Percentiles rank a stretch among this genome's conserved stretches.
phyloP scores from a whole-genome alignment of 2,329 filamentous ascomycete genomes.

The Zarea fungicola region DNA sequence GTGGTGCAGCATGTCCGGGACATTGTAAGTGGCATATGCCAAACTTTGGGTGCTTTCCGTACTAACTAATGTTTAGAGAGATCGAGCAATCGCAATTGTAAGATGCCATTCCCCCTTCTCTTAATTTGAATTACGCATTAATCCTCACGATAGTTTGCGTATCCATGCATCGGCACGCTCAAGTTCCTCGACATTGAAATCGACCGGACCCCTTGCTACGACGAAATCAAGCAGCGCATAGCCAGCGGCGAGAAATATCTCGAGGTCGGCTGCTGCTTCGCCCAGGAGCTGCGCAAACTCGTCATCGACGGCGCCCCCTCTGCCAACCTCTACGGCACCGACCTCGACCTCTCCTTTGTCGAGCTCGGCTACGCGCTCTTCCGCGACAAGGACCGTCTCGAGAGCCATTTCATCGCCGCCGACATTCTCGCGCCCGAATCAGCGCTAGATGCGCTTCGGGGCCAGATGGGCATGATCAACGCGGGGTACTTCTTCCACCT shows the following conservation, averaged over 20 bases:
- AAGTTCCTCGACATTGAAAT: conserved; percentile 17
- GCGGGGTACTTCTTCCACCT: conserved; percentile 9
- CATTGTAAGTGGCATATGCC: neutral
- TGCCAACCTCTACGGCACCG: conserved; percentile 18
- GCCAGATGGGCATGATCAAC: conserved; percentile 5
- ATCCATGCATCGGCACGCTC: conserved; percentile 17
- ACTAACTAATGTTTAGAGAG: neutral
- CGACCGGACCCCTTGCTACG: conserved; percentile 2
- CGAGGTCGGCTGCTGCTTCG: conserved; percentile 26
- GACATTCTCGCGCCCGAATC: conserved; percentile 14
- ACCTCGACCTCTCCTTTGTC: conserved; percentile 19
- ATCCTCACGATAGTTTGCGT: conserved; percentile 3
- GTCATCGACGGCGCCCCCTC: conserved; percentile 21
- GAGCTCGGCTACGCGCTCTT: conserved; percentile 24
- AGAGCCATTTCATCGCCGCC: conserved; percentile 18
- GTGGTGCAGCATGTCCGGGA: neutral
- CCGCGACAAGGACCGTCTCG: conserved; percentile 19
- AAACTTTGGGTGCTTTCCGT: no score
- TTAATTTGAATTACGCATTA: no score
- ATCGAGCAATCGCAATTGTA: neutral
- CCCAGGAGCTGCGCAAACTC: conserved; percentile 23
- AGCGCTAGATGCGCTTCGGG: neutral
- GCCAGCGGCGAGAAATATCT: conserved; percentile 17
- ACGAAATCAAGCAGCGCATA: conserved; percentile 14
- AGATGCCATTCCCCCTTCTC: no score